Evolutionary conservation across 768 basidiomycete species (phyloP), one percentile per base, ranked within the genome.

Genomic region (Xerocomus brunneocitrinus): DNA sequence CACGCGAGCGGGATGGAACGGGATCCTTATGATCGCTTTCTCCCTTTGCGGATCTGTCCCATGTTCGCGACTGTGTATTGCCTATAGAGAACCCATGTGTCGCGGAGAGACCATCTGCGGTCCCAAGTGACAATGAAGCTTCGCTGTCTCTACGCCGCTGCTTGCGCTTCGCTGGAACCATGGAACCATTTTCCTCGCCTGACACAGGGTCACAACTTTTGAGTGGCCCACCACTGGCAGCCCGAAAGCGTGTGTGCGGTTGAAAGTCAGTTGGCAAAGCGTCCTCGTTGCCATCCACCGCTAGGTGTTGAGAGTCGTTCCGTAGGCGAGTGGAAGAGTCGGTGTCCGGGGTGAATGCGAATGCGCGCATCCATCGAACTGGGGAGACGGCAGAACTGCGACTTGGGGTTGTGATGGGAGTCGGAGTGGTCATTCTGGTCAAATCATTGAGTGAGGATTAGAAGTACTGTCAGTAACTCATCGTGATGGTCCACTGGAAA

Each of bases 301-400:
- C 14, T 8, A 10, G 13, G 16, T 25, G 25, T 41, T 12, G 45
- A 16, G 12, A 24, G 30, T 24, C 8, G 4, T 31, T 40, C 9
- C 19, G 42, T 41, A 7, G 38, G 16, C 8, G 44, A 28, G 32
- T 43, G 8, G 54, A 32, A 12, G 31, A 25, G 4, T 52, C 40
- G 10, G 56, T 28, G 7, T 56, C 46, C 9, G 65, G 62, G n/a
- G 54, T 56, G 27, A 64, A 55, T 30, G 59, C 54, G 22, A 61
- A 65, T 8, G 54, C 35, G 19, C 10, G 46, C 27, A 48, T 44
- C 62, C 54, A 53, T 40, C 52, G 54, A 24, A 44, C 36, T 5
- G 54, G 49, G 16, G 43, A 54, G 14, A 40, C 42, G 2, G 40
- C 3, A 6, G 16, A 14, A 39, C 14, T 25, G 25, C 16, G n/a